Percentiles rank a stretch among this genome's conserved stretches.
Conservation (phyloP, 2,329 filamentous ascomycete species). For the Aschersonia sp. region DNA sequence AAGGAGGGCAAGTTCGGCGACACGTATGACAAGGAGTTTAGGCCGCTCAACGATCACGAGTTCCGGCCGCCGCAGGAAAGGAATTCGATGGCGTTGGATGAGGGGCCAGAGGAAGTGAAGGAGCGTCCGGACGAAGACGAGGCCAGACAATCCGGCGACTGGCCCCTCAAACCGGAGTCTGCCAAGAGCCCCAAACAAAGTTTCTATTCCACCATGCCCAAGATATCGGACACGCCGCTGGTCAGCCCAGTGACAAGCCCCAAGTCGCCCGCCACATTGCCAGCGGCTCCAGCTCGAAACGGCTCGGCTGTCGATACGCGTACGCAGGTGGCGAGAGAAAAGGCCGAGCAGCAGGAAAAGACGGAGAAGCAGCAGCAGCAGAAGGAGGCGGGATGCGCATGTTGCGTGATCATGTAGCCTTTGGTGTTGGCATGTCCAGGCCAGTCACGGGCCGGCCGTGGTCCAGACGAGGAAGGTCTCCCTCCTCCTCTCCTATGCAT, state of each 20-base stretch:
- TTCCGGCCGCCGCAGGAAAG: constrained; percentile 30
- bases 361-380: constrained; percentile 5
- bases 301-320: too few species aligned
- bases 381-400: constrained; percentile 29
- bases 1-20: constrained; percentile 77
- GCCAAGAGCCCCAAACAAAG: constrained; percentile 32
- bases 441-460: neutral
- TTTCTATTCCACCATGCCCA: constrained; percentile 49
- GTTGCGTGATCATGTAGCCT: constrained; percentile 35
- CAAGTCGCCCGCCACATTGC: constrained; percentile 20
- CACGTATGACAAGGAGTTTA: constrained; percentile 77
- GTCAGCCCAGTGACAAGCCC: constrained; percentile 28
- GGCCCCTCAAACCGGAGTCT: constrained; percentile 39
- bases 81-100: constrained; percentile 8
- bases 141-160: constrained; percentile 26
- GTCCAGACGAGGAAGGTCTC: too few species aligned
- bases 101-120: neutral
- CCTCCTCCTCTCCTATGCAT: too few species aligned
- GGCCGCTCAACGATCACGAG: constrained; percentile 59
- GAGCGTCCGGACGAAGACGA: constrained; percentile 12
- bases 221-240: constrained; percentile 27
- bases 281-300: constrained; percentile 18
- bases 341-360: neutral
- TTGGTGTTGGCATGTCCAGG: neutral
- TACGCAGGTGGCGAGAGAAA: neutral